Conservation (phyloP, 352 stramenopile genomes). For the Phytopythium kandeliae region DNA sequence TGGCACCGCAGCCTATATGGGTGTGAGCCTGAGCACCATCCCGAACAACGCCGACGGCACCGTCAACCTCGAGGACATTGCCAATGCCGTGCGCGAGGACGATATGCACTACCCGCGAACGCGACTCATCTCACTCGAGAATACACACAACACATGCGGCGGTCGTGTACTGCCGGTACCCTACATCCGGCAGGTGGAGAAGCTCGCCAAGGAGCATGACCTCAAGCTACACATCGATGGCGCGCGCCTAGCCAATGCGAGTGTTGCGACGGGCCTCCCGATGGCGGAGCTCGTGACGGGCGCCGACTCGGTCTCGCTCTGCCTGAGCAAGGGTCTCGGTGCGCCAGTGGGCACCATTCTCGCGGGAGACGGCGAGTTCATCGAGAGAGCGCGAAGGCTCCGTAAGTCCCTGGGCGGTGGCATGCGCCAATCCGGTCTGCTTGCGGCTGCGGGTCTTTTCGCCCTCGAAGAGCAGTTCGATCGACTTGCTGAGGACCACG, state of each 20-base stretch:
- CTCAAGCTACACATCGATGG: constrained; percentile 93
- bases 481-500: constrained; percentile 59
- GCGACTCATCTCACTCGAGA: constrained; percentile 90
- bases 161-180: constrained; percentile 71
- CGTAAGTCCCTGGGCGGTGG: constrained; percentile 94
- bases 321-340: constrained; percentile 91
- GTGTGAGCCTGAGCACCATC: constrained; percentile 75
- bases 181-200: constrained; percentile 64
- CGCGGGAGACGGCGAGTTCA: constrained; percentile 77
- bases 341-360: constrained; percentile 89
- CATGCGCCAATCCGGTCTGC: constrained; percentile 91
- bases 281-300: constrained; percentile 55
- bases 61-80: constrained; percentile 65
- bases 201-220: constrained; percentile 45
- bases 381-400: constrained; percentile 75
- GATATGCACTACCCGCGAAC: constrained; percentile 70
- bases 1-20: constrained; percentile 44
- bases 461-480: constrained; percentile 78
- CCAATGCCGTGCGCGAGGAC: constrained; percentile 46
- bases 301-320: constrained; percentile 88
- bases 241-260: constrained; percentile 92
- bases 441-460: constrained; percentile 87
- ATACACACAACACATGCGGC: constrained; percentile 96
- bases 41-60: constrained; percentile 67
- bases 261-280: constrained; percentile 53